Evolutionary conservation across 805 yeast genomes (phyloP), one percentile per base, ranked within the genome.

Genomic region (Candida koratica): DNA sequence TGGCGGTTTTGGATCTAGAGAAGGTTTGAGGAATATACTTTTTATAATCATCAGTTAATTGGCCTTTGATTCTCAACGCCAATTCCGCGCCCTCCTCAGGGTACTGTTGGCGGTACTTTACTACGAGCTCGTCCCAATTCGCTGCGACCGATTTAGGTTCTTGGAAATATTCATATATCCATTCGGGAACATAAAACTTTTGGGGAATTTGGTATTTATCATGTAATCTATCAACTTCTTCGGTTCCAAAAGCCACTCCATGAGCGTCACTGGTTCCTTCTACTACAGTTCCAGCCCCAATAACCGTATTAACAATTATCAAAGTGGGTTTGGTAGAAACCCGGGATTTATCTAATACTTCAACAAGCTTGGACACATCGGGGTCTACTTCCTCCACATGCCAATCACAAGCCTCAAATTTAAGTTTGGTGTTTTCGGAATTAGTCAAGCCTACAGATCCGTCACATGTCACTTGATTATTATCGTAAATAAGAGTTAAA

Each of bases 381-480:
- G 67, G 68, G 34, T 61, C 53, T 13, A 64, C 48, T 24, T 61
- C 67, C 28, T 61, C 46, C 9, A 62, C 64, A 19, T 61, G 44
- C 64, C 63, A 64, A 26, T 61, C 59, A 28, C 52, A 50, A 14
- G 69, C 64, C 19, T 37, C 38, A 36, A 64, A 54, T 38, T 62
- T 61, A 13, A 47, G 56, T 37, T 46, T 46, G 12, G 60, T 49
- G 36, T 60, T 49, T 37, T 64, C 69, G 15, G 60, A 47, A 37
- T 56, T 52, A 23, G 61, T 52, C 34, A 59, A 44, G 26, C 57
- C 64, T 10, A 55, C 52, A 4, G 64, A 52, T 6, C 69, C 69
- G 39, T 63, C 69, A 40, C 64, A 58, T 12, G 63, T 47, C 32
- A 60, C 49, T 37, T 60, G 61, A 43, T 64, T 64, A 38, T 63